These are phyloP conservation scores for Mycena floridula DNA, from an alignment of 768 basidiomycete species.

Conservation along the genomic window DNA sequence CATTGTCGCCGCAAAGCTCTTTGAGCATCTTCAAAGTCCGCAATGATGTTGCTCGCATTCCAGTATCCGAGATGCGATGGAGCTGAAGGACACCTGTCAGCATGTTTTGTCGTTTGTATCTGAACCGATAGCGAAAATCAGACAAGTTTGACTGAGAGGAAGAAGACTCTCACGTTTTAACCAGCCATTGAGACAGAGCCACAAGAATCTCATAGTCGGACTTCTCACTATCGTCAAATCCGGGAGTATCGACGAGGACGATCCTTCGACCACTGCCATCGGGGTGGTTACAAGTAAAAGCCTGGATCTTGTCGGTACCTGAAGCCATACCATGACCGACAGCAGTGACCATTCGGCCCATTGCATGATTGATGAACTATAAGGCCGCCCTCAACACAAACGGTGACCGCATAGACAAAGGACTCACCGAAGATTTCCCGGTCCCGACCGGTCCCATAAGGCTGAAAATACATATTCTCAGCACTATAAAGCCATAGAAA, in stretches of 20 bases:
- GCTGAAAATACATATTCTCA: neutral
- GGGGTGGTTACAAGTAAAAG: no score
- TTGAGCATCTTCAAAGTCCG: constrained; percentile 47
- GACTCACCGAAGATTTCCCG: constrained; percentile 12
- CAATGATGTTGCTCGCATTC: constrained; percentile 44
- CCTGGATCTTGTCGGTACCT: no score
- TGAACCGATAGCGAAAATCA: neutral
- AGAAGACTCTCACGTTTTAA: neutral
- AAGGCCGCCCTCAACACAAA: no score
- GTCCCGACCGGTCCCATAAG: constrained; percentile 13
- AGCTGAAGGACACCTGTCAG: constrained; percentile 41
- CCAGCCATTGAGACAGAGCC: constrained; percentile 14
- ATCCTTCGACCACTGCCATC: no score
- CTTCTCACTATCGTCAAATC: no score
- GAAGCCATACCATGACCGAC: no score
- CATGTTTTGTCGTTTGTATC: constrained; percentile 16
- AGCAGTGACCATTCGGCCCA: no score
- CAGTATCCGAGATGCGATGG: constrained; percentile 47
- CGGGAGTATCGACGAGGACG: no score
- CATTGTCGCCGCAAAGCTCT: constrained; percentile 43
- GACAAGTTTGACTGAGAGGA: neutral
- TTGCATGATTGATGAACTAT: no score
- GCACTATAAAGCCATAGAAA: no score
- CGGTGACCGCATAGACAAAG: constrained; percentile 1
- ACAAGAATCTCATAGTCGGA: no score